Evolutionary conservation across 129 eudicot species (phyloP).

Genomic region (Solidago caesia): DNA sequence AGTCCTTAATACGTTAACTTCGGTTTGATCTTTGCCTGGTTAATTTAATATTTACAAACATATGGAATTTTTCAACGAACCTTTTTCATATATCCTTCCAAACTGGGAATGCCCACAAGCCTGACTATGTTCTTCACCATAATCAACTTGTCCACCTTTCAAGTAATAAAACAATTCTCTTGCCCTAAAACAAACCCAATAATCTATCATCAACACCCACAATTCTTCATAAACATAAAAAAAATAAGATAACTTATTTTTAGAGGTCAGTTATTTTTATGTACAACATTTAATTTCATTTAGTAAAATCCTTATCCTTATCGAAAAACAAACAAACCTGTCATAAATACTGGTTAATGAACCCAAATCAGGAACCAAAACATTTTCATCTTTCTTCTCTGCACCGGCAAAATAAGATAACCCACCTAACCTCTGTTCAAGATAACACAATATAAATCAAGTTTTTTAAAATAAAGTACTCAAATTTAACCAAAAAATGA

Average conservation of each 20-base stretch:
- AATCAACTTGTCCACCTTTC: conserved; percentile 96
- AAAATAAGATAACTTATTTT: background rate
- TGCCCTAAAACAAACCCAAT: conserved; percentile 58
- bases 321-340: conserved; percentile 37
- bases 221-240: conserved; percentile 7
- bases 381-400: conserved; percentile 93
- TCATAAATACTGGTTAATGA: conserved; percentile 90
- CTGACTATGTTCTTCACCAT: conserved; percentile 94
- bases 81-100: conserved; percentile 75
- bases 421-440: conserved; percentile 79
- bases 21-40: background rate
- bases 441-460: conserved; percentile 1
- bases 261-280: too few species aligned
- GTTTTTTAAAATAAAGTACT: background rate
- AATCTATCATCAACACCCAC: conserved; percentile 14
- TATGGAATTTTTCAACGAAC: conserved; percentile 12
- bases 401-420: conserved; percentile 94
- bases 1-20: background rate
- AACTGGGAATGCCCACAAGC: conserved; percentile 90
- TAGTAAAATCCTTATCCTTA: too few species aligned
- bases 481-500: background rate
- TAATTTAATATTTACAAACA: background rate
- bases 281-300: too few species aligned
- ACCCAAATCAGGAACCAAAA: conserved; percentile 94
- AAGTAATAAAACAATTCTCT: conserved; percentile 86